Percentiles rank a stretch among this genome's conserved stretches.
phyloP scores from a whole-genome alignment of 176 grass and related monocot species.

The Cenchrus fungigraminus region DNA sequence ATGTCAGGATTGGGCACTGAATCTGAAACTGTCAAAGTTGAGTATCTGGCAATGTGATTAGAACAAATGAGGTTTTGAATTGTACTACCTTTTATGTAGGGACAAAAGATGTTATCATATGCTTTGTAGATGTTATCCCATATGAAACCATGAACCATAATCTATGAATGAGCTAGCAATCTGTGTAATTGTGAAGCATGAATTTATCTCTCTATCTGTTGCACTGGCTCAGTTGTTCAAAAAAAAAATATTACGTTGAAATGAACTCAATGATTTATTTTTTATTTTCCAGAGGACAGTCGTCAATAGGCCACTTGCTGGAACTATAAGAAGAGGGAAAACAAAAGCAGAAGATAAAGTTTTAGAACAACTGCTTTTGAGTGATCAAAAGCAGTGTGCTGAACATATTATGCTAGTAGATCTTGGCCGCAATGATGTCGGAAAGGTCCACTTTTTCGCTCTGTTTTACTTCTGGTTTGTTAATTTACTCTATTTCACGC shows the following conservation, averaged over 20 bases:
- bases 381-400: slow-evolving; percentile 87
- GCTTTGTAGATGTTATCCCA: neutral
- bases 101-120: neutral
- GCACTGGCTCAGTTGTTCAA: neutral
- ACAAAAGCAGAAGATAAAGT: slow-evolving; percentile 69
- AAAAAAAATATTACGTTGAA: neutral
- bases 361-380: slow-evolving; percentile 74
- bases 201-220: neutral
- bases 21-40: neutral
- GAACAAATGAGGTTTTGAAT: neutral
- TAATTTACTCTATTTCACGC: neutral
- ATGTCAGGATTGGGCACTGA: neutral
- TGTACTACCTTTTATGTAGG: neutral
- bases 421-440: slow-evolving; percentile 93
- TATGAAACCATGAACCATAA: neutral
- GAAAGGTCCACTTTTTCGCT: slow-evolving; percentile 54
- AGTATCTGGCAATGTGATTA: neutral
- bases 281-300: slow-evolving; percentile 57
- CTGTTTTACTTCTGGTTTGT: neutral
- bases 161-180: neutral
- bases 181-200: neutral
- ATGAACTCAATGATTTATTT: neutral
- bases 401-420: slow-evolving; percentile 97
- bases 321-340: slow-evolving; percentile 83
- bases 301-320: slow-evolving; percentile 90